These are phyloP conservation scores for Fusarium buharicum DNA, from an alignment of 2,329 filamentous ascomycete genomes.

Conservation along the genomic window DNA sequence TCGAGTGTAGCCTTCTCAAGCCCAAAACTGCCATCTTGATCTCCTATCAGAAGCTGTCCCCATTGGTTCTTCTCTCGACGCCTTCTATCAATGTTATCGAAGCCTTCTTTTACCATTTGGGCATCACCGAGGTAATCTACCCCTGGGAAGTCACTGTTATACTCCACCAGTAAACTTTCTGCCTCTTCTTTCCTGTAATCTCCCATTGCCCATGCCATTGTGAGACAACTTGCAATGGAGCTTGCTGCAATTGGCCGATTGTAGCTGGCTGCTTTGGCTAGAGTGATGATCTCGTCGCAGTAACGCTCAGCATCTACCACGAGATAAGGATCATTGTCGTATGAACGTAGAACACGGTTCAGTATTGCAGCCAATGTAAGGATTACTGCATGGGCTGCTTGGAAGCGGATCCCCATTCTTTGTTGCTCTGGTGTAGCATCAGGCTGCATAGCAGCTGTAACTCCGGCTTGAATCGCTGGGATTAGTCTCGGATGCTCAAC, in stretches of 20 bases:
- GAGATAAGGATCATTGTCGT: background rate
- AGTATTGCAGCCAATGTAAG: background rate
- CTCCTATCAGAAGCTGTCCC: no score
- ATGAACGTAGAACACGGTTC: slow-evolving; percentile 5
- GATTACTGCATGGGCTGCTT: slow-evolving; percentile 1
- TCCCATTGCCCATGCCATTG: background rate
- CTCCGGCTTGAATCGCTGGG: background rate
- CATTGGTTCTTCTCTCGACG: background rate
- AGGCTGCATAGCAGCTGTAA: background rate
- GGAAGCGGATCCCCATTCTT: slow-evolving; percentile 6
- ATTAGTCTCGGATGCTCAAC: background rate
- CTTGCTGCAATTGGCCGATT: slow-evolving; percentile 18
- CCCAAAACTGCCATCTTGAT: no score
- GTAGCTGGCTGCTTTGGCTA: background rate
- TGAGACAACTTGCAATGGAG: background rate
- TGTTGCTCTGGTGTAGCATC: background rate
- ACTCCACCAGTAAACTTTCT: background rate
- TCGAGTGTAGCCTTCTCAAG: background rate
- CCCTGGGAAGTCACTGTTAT: slow-evolving; percentile 6
- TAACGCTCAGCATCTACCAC: background rate
- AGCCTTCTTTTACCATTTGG: rapidly evolving
- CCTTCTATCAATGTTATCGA: background rate
- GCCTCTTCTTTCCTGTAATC: slow-evolving; percentile 4
- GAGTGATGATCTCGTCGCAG: background rate
- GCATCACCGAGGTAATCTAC: slow-evolving; percentile 2